Evolutionary conservation across 208 protist species (phyloP), one percentile per base, ranked within the genome.

Genomic region (Novymonas esmeraldas): DNA sequence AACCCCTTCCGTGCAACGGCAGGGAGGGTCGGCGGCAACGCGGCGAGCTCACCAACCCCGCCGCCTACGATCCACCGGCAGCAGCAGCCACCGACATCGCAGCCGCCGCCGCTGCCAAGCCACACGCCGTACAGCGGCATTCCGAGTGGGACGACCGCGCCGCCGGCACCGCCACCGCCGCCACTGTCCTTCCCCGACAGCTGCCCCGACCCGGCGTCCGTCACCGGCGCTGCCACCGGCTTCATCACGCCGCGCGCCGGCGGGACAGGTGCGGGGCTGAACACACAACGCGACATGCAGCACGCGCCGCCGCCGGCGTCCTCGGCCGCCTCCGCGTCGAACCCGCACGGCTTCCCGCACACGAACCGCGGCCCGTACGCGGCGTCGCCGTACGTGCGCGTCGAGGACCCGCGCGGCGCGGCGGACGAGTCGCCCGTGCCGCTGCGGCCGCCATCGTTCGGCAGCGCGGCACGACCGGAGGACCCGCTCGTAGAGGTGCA

Each of bases 401-500:
- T 64, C 24, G 69, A 49, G 18, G 60, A 67, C 6, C 49, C 33
- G 18, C 60, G 52, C 7, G 14, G 55, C 16, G 5, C 58, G 18
- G 52, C 16, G 11, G 69, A 69, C 2, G 69, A 64, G 54, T 75
- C 69, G 16, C 69, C 69, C 18, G 31, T 75, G 52, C 69, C 69
- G 31, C 61, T 59, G 69, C 69, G 69, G 18, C 69, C 69, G 13
- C 38, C 55, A 14, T 55, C 38, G 20, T 69, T 63, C 29, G 54
- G 68, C 38, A 68, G 61, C 46, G 36, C 57, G 5, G n/a, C 51
- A 45, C 69, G 38, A 36, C 34, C 22, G 18, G 52, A 63, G 33
- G 33, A 41, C n/a, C 13, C 20, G 9, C 22, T 16, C 46, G 33
- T 7, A 26, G 59, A 14, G 10, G 33, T 24, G 11, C 7, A 13